Percentiles rank a stretch among this genome's conserved stretches.
These are phyloP conservation scores for Sclerotinia spermophila DNA, from an alignment of 2,329 filamentous ascomycete species.

Conservation along the genomic window DNA sequence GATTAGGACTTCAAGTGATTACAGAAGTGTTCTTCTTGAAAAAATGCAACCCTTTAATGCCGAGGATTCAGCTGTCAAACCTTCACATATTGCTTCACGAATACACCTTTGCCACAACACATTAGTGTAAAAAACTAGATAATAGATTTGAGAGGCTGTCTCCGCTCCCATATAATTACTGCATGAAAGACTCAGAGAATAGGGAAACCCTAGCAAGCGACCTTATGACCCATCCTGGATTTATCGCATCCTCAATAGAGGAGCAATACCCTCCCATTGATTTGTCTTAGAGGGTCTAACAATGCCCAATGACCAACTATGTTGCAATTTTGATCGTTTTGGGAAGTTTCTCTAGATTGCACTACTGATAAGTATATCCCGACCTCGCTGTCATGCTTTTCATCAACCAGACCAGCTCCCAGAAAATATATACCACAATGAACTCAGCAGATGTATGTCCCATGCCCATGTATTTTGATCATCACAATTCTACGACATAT, in stretches of 20 bases:
- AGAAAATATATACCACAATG: neutral
- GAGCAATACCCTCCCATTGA: neutral
- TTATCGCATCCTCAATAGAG: neutral
- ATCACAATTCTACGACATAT: neutral
- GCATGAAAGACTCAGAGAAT: neutral
- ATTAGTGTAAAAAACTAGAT: neutral
- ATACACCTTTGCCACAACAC: neutral
- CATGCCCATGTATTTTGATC: neutral
- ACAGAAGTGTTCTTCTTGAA: neutral
- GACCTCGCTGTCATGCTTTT: neutral
- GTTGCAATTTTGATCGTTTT: slow-evolving; percentile 2
- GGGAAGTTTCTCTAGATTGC: neutral
- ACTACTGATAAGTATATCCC: neutral
- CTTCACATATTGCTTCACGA: neutral
- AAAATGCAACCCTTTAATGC: neutral
- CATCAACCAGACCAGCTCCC: neutral
- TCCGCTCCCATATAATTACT: neutral
- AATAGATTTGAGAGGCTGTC: neutral
- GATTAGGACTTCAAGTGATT: neutral
- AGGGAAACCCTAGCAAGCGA: slow-evolving; percentile 1
- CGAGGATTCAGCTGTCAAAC: neutral
- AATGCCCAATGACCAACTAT: slow-evolving; percentile 6
- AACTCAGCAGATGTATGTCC: neutral
- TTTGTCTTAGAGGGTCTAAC: neutral
- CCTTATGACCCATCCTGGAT: slow-evolving; percentile 1